These are phyloP conservation scores for Candida boidinii DNA, from an alignment of 805 yeast genomes.

Conservation along the genomic window DNA sequence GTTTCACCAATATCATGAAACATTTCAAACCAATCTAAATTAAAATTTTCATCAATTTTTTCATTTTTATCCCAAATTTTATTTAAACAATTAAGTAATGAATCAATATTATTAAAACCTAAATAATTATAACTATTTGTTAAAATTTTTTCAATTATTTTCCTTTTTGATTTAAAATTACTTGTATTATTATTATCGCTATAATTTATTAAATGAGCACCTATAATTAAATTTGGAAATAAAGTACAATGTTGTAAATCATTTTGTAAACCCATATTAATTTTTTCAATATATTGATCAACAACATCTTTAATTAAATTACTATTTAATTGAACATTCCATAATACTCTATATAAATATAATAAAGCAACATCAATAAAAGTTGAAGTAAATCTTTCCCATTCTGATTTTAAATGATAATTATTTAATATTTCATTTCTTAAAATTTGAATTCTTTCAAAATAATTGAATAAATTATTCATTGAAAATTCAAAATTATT, in stretches of 20 bases:
- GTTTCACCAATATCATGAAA: constrained; percentile 10
- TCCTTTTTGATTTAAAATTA: no score
- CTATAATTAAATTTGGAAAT: constrained; percentile 17
- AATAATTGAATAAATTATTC: not conserved
- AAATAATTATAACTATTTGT: constrained; percentile 9
- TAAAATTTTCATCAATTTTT: not conserved
- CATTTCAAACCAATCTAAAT: constrained; percentile 11
- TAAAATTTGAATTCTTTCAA: not conserved
- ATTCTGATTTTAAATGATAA: constrained; percentile 2
- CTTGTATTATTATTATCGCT: no score
- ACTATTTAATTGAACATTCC: constrained; percentile 3
- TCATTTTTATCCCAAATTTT: constrained; percentile 9
- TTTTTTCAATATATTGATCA: constrained; percentile 5
- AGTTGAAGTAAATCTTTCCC: constrained; percentile 14
- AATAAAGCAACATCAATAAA: constrained; percentile 17
- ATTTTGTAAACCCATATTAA: constrained; percentile 2
- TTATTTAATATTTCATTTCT: no score
- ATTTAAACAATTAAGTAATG: constrained; percentile 10
- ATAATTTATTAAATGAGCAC: constrained; percentile 11
- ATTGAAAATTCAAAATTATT: not conserved
- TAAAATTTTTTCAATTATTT: constrained; percentile 7
- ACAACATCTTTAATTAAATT: constrained; percentile 10
- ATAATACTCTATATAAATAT: constrained; percentile 13
- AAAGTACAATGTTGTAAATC: constrained; percentile 18
- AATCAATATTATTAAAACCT: constrained; percentile 14